A percentile compares a stretch with the other conserved stretches of the same genome.
phyloP scores from a whole-genome alignment of 768 basidiomycete species.

The Tylopilus felleus region DNA sequence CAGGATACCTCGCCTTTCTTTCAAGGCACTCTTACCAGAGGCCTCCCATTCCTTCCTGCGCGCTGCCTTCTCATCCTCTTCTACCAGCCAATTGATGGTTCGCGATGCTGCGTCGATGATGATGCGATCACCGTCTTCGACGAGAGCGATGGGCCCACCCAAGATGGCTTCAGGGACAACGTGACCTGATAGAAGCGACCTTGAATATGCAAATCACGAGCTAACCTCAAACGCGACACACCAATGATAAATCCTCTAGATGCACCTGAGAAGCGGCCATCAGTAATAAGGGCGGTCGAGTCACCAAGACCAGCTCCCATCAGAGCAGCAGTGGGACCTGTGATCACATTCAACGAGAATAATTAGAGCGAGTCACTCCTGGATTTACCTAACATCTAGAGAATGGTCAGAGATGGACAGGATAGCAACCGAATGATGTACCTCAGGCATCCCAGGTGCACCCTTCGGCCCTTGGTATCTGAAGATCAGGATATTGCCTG shows the following conservation, averaged over 20 bases:
- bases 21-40: slow-evolving; percentile 59
- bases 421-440: slow-evolving; percentile 19
- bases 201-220: slow-evolving; percentile 38
- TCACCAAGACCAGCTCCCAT: slow-evolving; percentile 80
- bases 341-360: slow-evolving; percentile 5
- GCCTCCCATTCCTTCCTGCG: slow-evolving; percentile 69
- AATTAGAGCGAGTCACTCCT: not conserved
- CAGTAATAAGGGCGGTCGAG: slow-evolving; percentile 80
- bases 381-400: slow-evolving; percentile 44
- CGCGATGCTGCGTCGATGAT: slow-evolving; percentile 66
- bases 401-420: not conserved
- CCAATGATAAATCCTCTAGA: slow-evolving; percentile 64
- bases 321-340: slow-evolving; percentile 77
- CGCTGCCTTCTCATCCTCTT: slow-evolving; percentile 57
- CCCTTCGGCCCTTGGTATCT: slow-evolving; percentile 90
- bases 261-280: slow-evolving; percentile 88
- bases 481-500: slow-evolving; percentile 76
- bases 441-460: slow-evolving; percentile 91
- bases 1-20: slow-evolving; percentile 70
- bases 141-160: slow-evolving; percentile 86
- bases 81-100: slow-evolving; percentile 70
- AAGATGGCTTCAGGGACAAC: slow-evolving; percentile 64
- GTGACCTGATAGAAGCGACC: slow-evolving; percentile 42
- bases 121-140: slow-evolving; percentile 78
- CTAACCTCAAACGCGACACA: slow-evolving; percentile 14